These are phyloP conservation scores for Jacaranda copaia DNA, from an alignment of 257 asterid species.

Conservation along the genomic window DNA sequence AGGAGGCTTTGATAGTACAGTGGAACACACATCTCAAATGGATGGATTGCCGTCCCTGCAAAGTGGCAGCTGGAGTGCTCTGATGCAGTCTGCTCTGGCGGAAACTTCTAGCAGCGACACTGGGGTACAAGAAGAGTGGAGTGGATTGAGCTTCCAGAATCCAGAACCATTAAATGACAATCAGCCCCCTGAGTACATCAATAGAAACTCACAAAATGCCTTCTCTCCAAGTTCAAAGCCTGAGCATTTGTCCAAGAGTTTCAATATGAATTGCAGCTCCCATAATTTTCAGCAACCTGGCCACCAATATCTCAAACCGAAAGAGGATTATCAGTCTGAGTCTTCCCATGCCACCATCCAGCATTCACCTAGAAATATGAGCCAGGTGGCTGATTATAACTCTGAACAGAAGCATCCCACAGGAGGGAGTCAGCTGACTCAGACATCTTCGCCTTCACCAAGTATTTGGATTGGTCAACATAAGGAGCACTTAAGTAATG, in stretches of 20 bases:
- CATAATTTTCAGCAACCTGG: conserved; percentile 51
- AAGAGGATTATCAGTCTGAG: conserved; percentile 54
- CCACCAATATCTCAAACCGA: conserved; percentile 45
- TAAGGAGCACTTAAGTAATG: conserved; percentile 37
- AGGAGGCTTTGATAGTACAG: conserved; percentile 43
- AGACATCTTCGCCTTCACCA: conserved; percentile 42
- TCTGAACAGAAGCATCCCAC: conserved; percentile 49
- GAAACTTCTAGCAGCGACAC: conserved; percentile 80
- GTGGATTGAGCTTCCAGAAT: conserved; percentile 79
- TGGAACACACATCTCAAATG: conserved; percentile 44
- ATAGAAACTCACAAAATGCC: conserved; percentile 13
- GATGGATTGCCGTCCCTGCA: conserved; percentile 48
- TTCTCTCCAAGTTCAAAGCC: too few species aligned
- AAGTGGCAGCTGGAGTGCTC: conserved; percentile 93
- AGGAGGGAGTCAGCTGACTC: conserved; percentile 50
- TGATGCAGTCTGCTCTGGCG: conserved; percentile 90
- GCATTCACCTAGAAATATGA: conserved; percentile 42
- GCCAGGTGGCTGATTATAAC: conserved; percentile 48
- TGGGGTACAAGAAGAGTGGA: conserved; percentile 85
- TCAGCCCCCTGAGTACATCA: conserved; percentile 48
- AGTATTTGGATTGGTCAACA: conserved; percentile 45
- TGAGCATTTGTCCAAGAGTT: too few species aligned
- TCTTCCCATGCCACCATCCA: conserved; percentile 47
- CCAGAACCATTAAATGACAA: conserved; percentile 64
- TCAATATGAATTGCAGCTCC: conserved; percentile 27